Percentiles rank a stretch among this genome's conserved stretches.
Evolutionary conservation across 176 grass and related monocot genomes (phyloP).

Genomic region (Eleusine coracana): DNA sequence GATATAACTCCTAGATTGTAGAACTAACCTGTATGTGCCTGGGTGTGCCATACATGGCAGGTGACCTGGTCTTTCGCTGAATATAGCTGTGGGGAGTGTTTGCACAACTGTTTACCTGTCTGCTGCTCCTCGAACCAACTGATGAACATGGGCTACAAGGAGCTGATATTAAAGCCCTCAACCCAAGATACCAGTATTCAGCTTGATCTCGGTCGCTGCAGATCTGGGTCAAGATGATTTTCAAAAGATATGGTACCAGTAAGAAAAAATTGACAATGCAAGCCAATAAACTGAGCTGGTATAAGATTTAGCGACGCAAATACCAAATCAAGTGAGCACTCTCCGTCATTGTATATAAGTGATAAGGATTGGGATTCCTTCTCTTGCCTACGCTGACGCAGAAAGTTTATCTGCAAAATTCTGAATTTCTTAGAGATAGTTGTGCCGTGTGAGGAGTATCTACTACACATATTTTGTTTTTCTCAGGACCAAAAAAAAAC

Average conservation of each 20-base stretch:
- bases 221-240: conserved; percentile 53
- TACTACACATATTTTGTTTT: not conserved
- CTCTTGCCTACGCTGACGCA: conserved; percentile 61
- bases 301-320: conserved; percentile 30
- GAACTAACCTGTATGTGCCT: conserved; percentile 80
- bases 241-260: conserved; percentile 4
- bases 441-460: not conserved
- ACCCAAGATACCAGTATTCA: conserved; percentile 78
- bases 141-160: conserved; percentile 58
- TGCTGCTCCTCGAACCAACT: conserved; percentile 55
- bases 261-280: not conserved
- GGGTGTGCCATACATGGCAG: conserved; percentile 53
- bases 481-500: not conserved
- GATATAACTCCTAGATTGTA: not conserved
- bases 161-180: conserved; percentile 65
- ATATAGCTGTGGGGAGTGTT: conserved; percentile 67
- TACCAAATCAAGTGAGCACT: conserved; percentile 94
- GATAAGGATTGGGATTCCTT: conserved; percentile 88
- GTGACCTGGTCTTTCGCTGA: conserved; percentile 62
- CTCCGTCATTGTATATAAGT: conserved; percentile 68
- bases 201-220: conserved; percentile 90
- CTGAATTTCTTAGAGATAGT: conserved; percentile 32
- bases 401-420: conserved; percentile 78
- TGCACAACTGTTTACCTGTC: conserved; percentile 60
- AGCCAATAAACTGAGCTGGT: conserved; percentile 18